Conservation (phyloP, 306 rosid genomes). For the Quercus ilex region DNA sequence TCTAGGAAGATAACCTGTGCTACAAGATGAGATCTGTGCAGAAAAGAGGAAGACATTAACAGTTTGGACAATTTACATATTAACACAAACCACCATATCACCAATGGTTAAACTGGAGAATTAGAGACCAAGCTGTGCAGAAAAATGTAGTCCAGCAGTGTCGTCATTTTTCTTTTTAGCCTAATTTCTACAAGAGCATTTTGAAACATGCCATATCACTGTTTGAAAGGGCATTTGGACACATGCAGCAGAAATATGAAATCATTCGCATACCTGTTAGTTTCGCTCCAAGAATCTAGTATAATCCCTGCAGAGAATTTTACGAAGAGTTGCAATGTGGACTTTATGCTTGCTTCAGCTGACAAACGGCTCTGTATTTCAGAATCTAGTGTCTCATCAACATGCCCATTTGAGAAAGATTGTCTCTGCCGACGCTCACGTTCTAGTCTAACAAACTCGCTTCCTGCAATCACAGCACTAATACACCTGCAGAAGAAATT, state of each 20-base stretch:
- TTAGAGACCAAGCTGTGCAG: neutral
- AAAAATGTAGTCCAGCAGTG: neutral
- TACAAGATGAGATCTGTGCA: slow-evolving; percentile 84
- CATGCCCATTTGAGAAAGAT: slow-evolving; percentile 68
- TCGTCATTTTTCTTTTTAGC: neutral
- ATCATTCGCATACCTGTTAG: slow-evolving; percentile 44
- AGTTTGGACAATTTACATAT: neutral
- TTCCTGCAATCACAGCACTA: slow-evolving; percentile 87
- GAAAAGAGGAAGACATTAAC: slow-evolving; percentile 11
- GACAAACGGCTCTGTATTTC: slow-evolving; percentile 59
- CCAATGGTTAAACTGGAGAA: neutral
- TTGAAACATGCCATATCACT: neutral
- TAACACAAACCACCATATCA: neutral
- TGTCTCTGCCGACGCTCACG: slow-evolving; percentile 69
- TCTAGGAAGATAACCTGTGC: slow-evolving; percentile 91
- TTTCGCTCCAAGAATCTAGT: slow-evolving; percentile 87
- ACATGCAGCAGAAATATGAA: neutral
- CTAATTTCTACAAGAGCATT: neutral
- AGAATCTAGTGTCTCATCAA: slow-evolving; percentile 46
- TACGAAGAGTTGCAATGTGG: slow-evolving; percentile 85
- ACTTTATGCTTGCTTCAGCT: slow-evolving; percentile 82
- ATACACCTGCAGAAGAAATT: slow-evolving; percentile 68
- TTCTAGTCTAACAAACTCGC: slow-evolving; percentile 90
- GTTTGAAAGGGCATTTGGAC: neutral
- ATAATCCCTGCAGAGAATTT: slow-evolving; percentile 76